These are phyloP conservation scores for Colletotrichum musicola DNA, from an alignment of 2,329 filamentous ascomycete genomes.

Conservation along the genomic window DNA sequence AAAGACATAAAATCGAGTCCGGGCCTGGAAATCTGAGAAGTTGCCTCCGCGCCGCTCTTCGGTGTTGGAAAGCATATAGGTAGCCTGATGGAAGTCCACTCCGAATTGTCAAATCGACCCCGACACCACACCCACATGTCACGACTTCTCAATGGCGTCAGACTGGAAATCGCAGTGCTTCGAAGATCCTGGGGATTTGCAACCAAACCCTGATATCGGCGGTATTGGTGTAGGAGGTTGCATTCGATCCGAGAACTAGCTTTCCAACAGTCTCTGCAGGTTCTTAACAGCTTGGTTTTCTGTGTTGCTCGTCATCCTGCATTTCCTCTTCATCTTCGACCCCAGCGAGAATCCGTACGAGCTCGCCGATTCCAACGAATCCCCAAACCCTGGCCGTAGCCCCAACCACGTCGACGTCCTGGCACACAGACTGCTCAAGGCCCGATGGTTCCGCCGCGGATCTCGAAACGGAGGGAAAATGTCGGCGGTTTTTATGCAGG, in stretches of 20 bases:
- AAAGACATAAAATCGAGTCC: too few species aligned
- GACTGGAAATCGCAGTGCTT: background rate
- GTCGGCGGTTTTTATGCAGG: background rate
- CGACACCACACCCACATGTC: too few species aligned
- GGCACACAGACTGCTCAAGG: too few species aligned
- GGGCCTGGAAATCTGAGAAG: too few species aligned
- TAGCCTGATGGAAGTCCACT: too few species aligned
- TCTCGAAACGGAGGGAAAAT: background rate
- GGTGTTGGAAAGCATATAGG: too few species aligned
- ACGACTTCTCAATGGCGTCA: background rate
- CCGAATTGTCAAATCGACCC: too few species aligned
- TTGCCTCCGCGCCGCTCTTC: too few species aligned
- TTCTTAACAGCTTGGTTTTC: background rate
- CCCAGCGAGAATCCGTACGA: background rate
- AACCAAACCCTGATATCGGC: background rate
- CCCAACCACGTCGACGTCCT: background rate
- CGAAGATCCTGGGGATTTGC: background rate
- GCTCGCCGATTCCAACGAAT: background rate
- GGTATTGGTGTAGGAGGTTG: background rate
- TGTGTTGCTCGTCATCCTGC: background rate
- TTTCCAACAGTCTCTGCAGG: background rate
- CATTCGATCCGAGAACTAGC: background rate
- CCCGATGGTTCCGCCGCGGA: too few species aligned
- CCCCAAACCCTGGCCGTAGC: background rate
- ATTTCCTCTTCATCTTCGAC: background rate